Evolutionary conservation across 2,329 filamentous ascomycete species (phyloP), one percentile per base, ranked within the genome.

Genomic region (Neonectria magnoliae): DNA sequence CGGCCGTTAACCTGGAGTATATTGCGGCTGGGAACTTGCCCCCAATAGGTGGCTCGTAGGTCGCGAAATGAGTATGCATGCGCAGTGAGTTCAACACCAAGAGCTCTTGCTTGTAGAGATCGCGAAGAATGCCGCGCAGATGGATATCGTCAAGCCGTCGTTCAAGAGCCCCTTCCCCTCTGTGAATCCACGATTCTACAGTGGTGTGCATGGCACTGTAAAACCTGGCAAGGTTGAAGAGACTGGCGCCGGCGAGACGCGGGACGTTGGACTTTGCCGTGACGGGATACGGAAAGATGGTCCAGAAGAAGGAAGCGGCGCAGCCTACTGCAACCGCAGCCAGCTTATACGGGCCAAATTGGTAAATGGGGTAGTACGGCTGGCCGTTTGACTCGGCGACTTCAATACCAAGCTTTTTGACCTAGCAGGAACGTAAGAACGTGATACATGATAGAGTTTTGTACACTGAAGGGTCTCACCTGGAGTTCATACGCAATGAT

Each of bases 401-500:
- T 20, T 53, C 52, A 33, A 54, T 18, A n/a, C 64, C 64, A 5
- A 64, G 31, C 20, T 51, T 59, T 14, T 64, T 58, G 41, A 64
- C 64, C 56, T 66, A 6, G 8, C 14, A 14, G 13, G 5, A 5
- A 33, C 7, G n/a, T 51, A n/a, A 33, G 22, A 31, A 44, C 25
- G 2, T 16, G 16, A 9, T 56, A 5, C 27, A 8, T 53, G 22
- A 14, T 5, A 5, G 2, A 16, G 14, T 3, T 2, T 20, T 16
- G 7, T 5, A 27, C 2, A 18, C 16, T 31, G 31, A 44, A 45
- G 14, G 18, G 22, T 11, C 57, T 57, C 48, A 66, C 64, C 64
- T 66, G 64, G 16, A 66, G 64, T n/a, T 64, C 64, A 44, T 66
- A 66, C 4, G 51, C 64, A 27, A 66, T 57, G 27, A 66, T 66